A percentile compares a stretch with the other conserved stretches of the same genome.
Conservation (phyloP, 768 basidiomycete genomes). For the Amanita polypyramis region DNA sequence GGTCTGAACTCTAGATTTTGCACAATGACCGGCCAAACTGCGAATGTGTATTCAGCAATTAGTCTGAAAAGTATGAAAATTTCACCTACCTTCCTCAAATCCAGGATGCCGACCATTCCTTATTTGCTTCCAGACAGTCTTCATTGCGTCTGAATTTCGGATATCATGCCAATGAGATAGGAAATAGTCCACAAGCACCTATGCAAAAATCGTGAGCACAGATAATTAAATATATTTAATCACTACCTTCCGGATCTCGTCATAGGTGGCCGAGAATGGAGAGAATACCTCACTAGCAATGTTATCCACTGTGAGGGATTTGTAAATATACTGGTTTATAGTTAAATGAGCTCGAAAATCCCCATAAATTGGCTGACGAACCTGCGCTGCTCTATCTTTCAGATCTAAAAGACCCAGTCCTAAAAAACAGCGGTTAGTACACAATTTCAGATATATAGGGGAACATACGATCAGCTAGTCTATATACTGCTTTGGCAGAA, state of each 20-base stretch:
- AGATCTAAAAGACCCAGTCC: constrained; percentile 65
- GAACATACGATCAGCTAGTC: constrained; percentile 69
- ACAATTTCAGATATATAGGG: neutral
- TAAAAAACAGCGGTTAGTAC: constrained; percentile 16
- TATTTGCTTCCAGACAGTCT: constrained; percentile 77
- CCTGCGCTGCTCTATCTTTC: constrained; percentile 60
- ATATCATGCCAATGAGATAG: constrained; percentile 77
- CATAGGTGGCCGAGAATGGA: constrained; percentile 72
- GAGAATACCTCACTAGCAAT: constrained; percentile 83
- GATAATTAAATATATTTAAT: constrained; percentile 21
- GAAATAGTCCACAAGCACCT: constrained; percentile 69
- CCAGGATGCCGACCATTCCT: constrained; percentile 76
- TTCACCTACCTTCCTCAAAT: constrained; percentile 64
- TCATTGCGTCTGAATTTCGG: constrained; percentile 75
- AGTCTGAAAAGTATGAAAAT: neutral
- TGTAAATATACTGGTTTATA: constrained; percentile 53
- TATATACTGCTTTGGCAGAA: constrained; percentile 77
- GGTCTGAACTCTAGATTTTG: constrained; percentile 53
- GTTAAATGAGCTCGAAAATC: neutral
- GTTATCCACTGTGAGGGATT: constrained; percentile 66
- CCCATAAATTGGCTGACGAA: constrained; percentile 9
- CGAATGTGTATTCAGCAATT: neutral
- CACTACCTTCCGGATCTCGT: constrained; percentile 64
- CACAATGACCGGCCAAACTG: constrained; percentile 62
- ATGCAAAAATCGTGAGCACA: constrained; percentile 27